Evolutionary conservation across 2,329 filamentous ascomycete species (phyloP).

Genomic region (Tolypocladium endophyticum): DNA sequence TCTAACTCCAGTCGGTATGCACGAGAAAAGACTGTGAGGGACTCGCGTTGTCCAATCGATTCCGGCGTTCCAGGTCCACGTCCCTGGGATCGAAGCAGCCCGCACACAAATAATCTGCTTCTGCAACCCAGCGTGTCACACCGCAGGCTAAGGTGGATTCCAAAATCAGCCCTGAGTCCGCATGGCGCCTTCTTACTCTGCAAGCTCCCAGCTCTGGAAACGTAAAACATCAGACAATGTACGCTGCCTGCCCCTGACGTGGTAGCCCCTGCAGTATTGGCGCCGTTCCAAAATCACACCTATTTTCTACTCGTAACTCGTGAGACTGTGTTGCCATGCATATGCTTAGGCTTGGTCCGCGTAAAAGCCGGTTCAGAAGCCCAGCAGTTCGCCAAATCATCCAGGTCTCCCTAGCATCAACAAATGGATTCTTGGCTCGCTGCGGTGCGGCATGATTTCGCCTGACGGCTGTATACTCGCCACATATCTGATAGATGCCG

Average conservation of each 20-base stretch:
- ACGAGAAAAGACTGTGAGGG: background rate
- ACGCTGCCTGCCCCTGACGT: background rate
- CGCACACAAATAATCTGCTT: background rate
- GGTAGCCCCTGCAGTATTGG: background rate
- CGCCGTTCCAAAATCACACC: background rate
- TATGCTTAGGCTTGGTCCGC: background rate
- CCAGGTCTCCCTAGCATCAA: background rate
- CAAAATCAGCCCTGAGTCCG: background rate
- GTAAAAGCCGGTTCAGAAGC: background rate
- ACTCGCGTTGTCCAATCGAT: background rate
- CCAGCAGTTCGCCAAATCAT: background rate
- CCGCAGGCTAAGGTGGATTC: background rate
- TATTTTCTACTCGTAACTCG: background rate
- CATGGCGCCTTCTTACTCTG: conserved; percentile 1
- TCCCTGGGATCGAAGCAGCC: background rate
- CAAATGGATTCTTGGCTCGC: background rate
- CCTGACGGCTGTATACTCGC: background rate
- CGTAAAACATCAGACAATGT: background rate
- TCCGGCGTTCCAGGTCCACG: background rate
- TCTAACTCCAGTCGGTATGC: background rate
- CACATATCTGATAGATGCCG: background rate
- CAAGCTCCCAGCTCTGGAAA: conserved; percentile 6
- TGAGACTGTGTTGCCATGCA: background rate
- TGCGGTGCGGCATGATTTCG: background rate
- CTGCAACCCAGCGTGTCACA: background rate